phyloP scores from a whole-genome alignment of 2,329 filamentous ascomycete genomes.

The Fusarium abutilonis region DNA sequence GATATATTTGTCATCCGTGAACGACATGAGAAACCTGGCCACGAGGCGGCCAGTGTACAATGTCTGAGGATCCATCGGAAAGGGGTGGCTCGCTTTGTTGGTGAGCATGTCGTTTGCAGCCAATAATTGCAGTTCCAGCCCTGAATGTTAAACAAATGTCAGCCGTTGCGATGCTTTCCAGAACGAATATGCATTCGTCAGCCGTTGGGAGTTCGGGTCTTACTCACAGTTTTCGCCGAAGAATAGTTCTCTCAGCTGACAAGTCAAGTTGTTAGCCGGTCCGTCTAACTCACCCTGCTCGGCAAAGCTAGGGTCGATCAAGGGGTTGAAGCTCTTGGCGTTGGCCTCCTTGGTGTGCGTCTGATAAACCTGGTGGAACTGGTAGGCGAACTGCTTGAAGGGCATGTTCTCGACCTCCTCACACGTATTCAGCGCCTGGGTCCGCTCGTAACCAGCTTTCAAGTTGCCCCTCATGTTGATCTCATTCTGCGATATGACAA shows the following conservation, averaged over 20 bases:
- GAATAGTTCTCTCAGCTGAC: slow-evolving; percentile 57
- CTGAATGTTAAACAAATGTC: slow-evolving; percentile 37
- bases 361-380: slow-evolving; percentile 69
- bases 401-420: slow-evolving; percentile 66
- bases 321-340: slow-evolving; percentile 64
- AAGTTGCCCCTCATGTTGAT: slow-evolving; percentile 54
- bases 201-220: slow-evolving; percentile 1
- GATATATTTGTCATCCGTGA: slow-evolving; percentile 60
- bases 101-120: slow-evolving; percentile 59
- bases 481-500: slow-evolving; percentile 63
- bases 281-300: slow-evolving; percentile 58
- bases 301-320: slow-evolving; percentile 57
- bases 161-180: slow-evolving; percentile 24
- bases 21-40: slow-evolving; percentile 65
- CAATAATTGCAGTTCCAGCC: slow-evolving; percentile 55
- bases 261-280: slow-evolving; percentile 58
- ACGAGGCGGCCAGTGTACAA: slow-evolving; percentile 64
- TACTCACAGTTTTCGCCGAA: slow-evolving; percentile 58
- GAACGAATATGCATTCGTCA: slow-evolving; percentile 15
- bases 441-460: slow-evolving; percentile 52
- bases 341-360: slow-evolving; percentile 62
- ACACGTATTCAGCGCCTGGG: slow-evolving; percentile 59
- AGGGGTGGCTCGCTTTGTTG: slow-evolving; percentile 57
- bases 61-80: slow-evolving; percentile 58
- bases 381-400: slow-evolving; percentile 68